phyloP scores from a whole-genome alignment of 169 alveolate genomes.

The Babesia sp. region DNA sequence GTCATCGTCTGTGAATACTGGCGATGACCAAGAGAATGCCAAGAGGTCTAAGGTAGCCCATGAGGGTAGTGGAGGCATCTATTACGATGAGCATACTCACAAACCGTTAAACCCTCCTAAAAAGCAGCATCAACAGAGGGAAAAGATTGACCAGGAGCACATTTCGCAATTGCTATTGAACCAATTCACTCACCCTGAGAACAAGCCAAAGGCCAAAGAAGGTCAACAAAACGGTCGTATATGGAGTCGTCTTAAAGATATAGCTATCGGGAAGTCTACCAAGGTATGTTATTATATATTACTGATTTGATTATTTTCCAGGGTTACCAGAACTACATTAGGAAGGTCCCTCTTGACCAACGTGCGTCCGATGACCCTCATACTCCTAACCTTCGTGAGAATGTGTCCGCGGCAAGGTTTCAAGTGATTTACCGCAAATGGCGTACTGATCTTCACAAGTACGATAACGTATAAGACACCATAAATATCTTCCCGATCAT shows the following conservation, averaged over 20 bases:
- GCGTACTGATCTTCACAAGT: slow-evolving; percentile 75
- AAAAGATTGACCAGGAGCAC: slow-evolving; percentile 26
- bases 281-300: slow-evolving; percentile 40
- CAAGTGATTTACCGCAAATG: slow-evolving; percentile 74
- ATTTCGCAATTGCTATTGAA: slow-evolving; percentile 61
- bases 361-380: slow-evolving; percentile 76
- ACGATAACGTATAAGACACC: slow-evolving; percentile 60
- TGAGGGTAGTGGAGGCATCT: slow-evolving; percentile 12
- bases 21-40: not conserved
- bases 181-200: slow-evolving; percentile 55
- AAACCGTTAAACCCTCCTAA: slow-evolving; percentile 74
- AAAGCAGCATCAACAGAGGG: slow-evolving; percentile 51
- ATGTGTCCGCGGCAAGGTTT: slow-evolving; percentile 72
- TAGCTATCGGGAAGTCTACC: slow-evolving; percentile 78
- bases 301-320: slow-evolving; percentile 3
- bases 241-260: slow-evolving; percentile 73
- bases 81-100: slow-evolving; percentile 66
- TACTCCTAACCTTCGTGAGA: slow-evolving; percentile 75
- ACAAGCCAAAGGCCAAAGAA: slow-evolving; percentile 54
- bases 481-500: not conserved
- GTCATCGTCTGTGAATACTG: not conserved
- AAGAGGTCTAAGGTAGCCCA: slow-evolving; percentile 3
- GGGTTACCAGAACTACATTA: slow-evolving; percentile 77
- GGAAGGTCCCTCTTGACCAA: slow-evolving; percentile 70
- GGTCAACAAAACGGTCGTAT: slow-evolving; percentile 56